Conservation (phyloP, 148 eudicot genomes). For the Talinum fruticosum region DNA sequence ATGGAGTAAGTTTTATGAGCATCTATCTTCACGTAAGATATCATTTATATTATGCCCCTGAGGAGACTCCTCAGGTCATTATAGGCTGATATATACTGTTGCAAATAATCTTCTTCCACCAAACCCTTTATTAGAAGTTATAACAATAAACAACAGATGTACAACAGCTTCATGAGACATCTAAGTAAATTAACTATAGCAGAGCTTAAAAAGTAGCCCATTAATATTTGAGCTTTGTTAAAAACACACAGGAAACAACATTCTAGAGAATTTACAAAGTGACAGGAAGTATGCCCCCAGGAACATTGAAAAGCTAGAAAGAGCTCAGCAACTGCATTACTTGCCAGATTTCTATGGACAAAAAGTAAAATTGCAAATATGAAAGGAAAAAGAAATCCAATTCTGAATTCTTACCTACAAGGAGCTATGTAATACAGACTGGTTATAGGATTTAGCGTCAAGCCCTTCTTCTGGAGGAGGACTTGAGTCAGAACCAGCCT, state of each 20-base stretch:
- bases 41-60: background rate
- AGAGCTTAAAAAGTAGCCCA: background rate
- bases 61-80: background rate
- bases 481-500: constrained; percentile 87
- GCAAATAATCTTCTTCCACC: background rate
- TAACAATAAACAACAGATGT: background rate
- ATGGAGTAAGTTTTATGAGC: too few species aligned
- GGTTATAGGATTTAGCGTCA: constrained; percentile 78
- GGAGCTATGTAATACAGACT: constrained; percentile 95
- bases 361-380: background rate
- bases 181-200: background rate
- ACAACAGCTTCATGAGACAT: background rate
- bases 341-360: background rate
- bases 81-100: background rate
- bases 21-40: constrained; percentile 1
- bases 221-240: background rate
- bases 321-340: background rate
- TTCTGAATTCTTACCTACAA: constrained; percentile 56
- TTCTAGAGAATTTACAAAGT: background rate
- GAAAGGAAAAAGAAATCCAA: background rate
- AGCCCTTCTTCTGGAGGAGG: constrained; percentile 81
- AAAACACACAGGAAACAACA: background rate
- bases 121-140: background rate
- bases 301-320: background rate
- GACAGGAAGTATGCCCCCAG: background rate